Conservation (phyloP, 2,329 filamentous ascomycete genomes). For the Chrysoporthe deuterocubensis region DNA sequence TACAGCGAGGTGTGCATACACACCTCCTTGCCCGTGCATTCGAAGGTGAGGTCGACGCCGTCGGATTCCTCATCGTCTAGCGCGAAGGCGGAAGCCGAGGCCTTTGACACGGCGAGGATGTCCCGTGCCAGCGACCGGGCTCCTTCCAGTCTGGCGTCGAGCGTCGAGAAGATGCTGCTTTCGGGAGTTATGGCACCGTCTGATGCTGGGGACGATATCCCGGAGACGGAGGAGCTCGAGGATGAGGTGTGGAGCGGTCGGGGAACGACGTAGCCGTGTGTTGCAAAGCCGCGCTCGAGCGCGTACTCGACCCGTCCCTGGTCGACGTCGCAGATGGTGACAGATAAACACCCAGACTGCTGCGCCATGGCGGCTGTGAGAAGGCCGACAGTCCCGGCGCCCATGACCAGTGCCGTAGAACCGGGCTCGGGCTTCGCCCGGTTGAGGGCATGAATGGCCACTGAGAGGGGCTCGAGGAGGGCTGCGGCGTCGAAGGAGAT, state of each 20-base stretch:
- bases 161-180: conserved; percentile 49
- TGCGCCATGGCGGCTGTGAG: conserved; percentile 66
- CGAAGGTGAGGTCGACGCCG: conserved; percentile 72
- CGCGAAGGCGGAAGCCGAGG: conserved; percentile 33
- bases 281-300: conserved; percentile 61
- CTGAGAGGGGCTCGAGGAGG: conserved; percentile 64
- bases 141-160: conserved; percentile 53
- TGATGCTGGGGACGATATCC: conserved; percentile 52
- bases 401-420: conserved; percentile 65
- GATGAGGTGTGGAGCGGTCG: conserved; percentile 47
- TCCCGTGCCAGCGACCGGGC: conserved; percentile 55
- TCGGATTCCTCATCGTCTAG: conserved; percentile 42
- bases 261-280: conserved; percentile 60
- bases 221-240: conserved; percentile 51
- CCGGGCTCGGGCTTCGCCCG: conserved; percentile 56
- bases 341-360: conserved; percentile 60
- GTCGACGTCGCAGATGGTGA: conserved; percentile 66
- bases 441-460: conserved; percentile 65
- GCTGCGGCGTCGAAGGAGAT: conserved; percentile 64
- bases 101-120: conserved; percentile 48
- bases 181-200: conserved; percentile 48
- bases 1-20: conserved; percentile 79
- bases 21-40: conserved; percentile 76
- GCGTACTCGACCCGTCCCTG: conserved; percentile 64
- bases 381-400: conserved; percentile 66